Percentiles rank a stretch among this genome's conserved stretches.
Evolutionary conservation across 2,329 filamentous ascomycete genomes (phyloP).

Genomic region (Ceratocystis colombiana): DNA sequence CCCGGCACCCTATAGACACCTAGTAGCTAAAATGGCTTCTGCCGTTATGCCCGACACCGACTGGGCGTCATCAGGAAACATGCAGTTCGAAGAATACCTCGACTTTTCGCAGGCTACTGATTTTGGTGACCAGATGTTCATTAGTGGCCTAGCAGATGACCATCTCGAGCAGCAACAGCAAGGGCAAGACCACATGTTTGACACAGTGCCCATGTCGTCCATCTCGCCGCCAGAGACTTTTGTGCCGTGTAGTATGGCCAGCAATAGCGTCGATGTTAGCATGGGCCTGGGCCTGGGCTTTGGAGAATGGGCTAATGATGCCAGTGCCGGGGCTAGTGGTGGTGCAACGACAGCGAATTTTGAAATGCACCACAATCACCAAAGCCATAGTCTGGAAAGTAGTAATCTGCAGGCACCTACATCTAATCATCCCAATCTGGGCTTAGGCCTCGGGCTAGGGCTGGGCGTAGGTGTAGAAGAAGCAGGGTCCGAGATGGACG

Average conservation of each 20-base stretch:
- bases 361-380: neutral
- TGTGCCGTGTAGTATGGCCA: neutral
- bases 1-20: too few relatives aligned
- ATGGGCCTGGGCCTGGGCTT: neutral
- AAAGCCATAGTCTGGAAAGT: neutral
- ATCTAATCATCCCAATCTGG: neutral
- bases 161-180: neutral
- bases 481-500: neutral
- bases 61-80: constrained; percentile 9
- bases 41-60: neutral
- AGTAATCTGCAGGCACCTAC: neutral
- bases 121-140: constrained; percentile 18
- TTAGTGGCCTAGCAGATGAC: constrained; percentile 5
- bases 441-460: neutral
- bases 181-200: neutral
- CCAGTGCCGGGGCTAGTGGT: neutral
- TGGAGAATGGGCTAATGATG: neutral
- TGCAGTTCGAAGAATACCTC: constrained; percentile 10
- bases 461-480: neutral
- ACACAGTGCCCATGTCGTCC: neutral
- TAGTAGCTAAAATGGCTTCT: neutral
- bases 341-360: neutral
- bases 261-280: neutral
- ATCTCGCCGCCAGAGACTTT: constrained; percentile 5
- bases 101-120: constrained; percentile 13